These are phyloP conservation scores for Linum trigynum DNA, from an alignment of 345 rosid species.

Conservation along the genomic window DNA sequence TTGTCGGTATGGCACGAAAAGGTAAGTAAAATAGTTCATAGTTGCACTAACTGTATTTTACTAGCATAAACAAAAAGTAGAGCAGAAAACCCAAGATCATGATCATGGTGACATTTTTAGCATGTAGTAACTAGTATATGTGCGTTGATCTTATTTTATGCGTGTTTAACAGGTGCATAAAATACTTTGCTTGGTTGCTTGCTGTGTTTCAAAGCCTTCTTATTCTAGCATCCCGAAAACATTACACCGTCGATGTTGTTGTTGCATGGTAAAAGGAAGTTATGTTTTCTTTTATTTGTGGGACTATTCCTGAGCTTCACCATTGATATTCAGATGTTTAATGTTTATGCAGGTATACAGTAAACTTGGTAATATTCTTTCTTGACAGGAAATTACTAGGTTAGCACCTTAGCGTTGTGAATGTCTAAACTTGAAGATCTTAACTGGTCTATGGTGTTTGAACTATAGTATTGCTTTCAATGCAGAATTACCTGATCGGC, in stretches of 20 bases:
- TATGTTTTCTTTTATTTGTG: neutral
- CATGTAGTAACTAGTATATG: neutral
- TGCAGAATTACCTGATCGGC: slow-evolving; percentile 4
- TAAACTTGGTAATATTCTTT: slow-evolving; percentile 1
- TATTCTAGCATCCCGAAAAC: slow-evolving; percentile 3
- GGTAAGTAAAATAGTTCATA: neutral
- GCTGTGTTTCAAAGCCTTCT: slow-evolving; percentile 3
- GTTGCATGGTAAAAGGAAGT: neutral
- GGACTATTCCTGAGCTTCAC: neutral
- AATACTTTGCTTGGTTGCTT: slow-evolving; percentile 1
- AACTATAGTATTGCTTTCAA: neutral
- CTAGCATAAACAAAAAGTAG: no score
- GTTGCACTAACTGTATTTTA: no score
- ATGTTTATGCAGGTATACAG: slow-evolving; percentile 1
- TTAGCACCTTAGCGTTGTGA: neutral
- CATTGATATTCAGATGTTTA: neutral
- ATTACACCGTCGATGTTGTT: slow-evolving; percentile 3
- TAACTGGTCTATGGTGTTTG: neutral
- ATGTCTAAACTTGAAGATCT: neutral
- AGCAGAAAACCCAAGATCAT: no score
- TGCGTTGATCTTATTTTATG: neutral
- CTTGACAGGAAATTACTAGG: slow-evolving; percentile 1
- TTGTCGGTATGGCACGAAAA: neutral
- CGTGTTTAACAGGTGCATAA: neutral
- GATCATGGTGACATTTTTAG: no score